These are phyloP conservation scores for Hemisphaericaspora lyxosophila DNA, from an alignment of 1,139 yeast genomes.

Conservation along the genomic window DNA sequence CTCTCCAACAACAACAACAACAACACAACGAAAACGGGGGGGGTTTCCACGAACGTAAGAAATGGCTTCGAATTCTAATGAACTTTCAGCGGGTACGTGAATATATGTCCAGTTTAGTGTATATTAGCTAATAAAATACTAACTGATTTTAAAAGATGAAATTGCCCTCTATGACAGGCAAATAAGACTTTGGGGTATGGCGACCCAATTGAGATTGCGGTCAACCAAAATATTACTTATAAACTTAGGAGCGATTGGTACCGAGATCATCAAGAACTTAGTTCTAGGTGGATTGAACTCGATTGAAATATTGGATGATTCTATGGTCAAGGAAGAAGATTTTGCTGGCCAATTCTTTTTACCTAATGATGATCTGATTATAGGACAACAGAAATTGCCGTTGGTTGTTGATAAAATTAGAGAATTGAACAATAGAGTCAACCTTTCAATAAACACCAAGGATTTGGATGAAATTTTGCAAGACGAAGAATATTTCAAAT, in stretches of 20 bases:
- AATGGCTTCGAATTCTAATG: constrained; percentile 3
- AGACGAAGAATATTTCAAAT: constrained; percentile 43
- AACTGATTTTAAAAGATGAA: constrained; percentile 53
- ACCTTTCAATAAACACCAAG: constrained; percentile 41
- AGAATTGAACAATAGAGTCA: constrained; percentile 79
- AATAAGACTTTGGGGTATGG: constrained; percentile 94
- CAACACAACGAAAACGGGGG: no score
- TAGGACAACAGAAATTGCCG: constrained; percentile 56
- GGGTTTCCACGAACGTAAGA: background rate
- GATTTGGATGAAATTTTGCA: constrained; percentile 26
- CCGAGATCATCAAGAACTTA: constrained; percentile 79
- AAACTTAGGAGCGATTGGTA: constrained; percentile 70
- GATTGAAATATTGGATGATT: constrained; percentile 65
- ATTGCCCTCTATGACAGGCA: constrained; percentile 93
- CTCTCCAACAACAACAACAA: no score
- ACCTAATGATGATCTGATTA: constrained; percentile 44
- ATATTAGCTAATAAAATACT: no score
- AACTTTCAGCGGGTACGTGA: constrained; percentile 14
- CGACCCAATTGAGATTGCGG: constrained; percentile 81
- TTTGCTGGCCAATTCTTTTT: constrained; percentile 78
- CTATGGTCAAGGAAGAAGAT: constrained; percentile 59
- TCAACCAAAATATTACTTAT: constrained; percentile 69
- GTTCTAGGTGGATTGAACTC: constrained; percentile 88
- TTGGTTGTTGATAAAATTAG: constrained; percentile 55
- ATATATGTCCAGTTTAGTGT: no score